Conservation (phyloP, 1,139 yeast species). For the Geotrichum carabidarum region DNA sequence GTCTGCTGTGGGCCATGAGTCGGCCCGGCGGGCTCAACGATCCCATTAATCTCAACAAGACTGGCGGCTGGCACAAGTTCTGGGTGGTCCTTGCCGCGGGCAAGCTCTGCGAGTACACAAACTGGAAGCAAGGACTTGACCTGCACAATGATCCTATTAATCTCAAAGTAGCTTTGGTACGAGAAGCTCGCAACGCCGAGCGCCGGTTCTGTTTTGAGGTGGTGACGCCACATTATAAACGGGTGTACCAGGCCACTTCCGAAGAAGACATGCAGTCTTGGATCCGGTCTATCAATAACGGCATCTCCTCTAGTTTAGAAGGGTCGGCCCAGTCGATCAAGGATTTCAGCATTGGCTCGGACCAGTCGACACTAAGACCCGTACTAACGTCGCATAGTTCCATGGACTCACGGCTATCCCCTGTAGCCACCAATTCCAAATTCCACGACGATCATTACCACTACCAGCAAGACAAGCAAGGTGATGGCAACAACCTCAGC, state of each 20-base stretch:
- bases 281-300: slow-evolving; percentile 51
- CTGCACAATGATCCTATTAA: slow-evolving; percentile 68
- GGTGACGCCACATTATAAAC: slow-evolving; percentile 64
- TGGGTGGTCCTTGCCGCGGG: slow-evolving; percentile 77
- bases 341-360: slow-evolving; percentile 3
- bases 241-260: slow-evolving; percentile 71
- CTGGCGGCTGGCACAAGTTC: slow-evolving; percentile 80
- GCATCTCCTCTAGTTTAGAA: slow-evolving; percentile 33
- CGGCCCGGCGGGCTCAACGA: slow-evolving; percentile 40
- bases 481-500: slow-evolving; percentile 4
- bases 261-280: slow-evolving; percentile 66
- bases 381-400: background rate
- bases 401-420: slow-evolving; percentile 4
- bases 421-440: background rate
- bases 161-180: slow-evolving; percentile 61
- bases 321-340: slow-evolving; percentile 11
- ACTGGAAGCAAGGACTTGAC: slow-evolving; percentile 70
- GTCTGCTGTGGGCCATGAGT: slow-evolving; percentile 55
- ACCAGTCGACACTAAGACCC: slow-evolving; percentile 6
- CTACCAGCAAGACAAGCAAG: background rate
- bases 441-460: slow-evolving; percentile 2
- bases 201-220: slow-evolving; percentile 66
- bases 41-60: slow-evolving; percentile 61
- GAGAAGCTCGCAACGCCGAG: slow-evolving; percentile 47
- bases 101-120: slow-evolving; percentile 63